phyloP scores from a whole-genome alignment of 2,329 filamentous ascomycete genomes.

The Fusarium pilosicola region DNA sequence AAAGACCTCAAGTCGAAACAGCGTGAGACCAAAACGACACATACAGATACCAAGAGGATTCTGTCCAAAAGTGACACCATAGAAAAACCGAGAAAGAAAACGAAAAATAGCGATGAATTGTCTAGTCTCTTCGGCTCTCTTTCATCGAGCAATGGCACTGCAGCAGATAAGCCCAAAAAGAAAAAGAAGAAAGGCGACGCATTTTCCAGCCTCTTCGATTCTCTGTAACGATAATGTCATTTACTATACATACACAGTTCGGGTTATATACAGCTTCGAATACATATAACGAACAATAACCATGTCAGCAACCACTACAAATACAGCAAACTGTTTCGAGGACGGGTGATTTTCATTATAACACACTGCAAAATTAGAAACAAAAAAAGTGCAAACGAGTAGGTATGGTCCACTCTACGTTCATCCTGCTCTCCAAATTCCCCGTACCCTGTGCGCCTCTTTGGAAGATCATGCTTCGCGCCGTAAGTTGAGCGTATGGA shows the following conservation, averaged over 20 bases:
- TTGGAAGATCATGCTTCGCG: constrained; percentile 35
- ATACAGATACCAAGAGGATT: constrained; percentile 32
- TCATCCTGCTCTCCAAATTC: constrained; percentile 39
- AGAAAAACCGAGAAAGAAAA: constrained; percentile 63
- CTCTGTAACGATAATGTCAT: constrained; percentile 50
- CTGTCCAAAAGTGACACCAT: constrained; percentile 49
- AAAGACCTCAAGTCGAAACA: background rate
- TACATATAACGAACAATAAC: background rate
- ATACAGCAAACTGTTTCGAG: background rate
- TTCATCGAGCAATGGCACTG: constrained; percentile 47
- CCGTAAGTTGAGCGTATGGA: constrained; percentile 29
- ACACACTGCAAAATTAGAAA: constrained; percentile 36
- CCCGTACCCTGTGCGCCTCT: constrained; percentile 45
- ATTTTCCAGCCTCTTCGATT: constrained; percentile 78
- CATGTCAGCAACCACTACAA: background rate
- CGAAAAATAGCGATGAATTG: constrained; percentile 70
- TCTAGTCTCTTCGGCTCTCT: constrained; percentile 64
- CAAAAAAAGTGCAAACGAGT: constrained; percentile 37
- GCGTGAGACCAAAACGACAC: constrained; percentile 7
- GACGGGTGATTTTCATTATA: constrained; percentile 43
- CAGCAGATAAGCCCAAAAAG: constrained; percentile 61
- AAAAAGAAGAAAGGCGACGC: constrained; percentile 63
- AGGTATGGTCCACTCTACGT: constrained; percentile 19
- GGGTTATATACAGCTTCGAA: background rate
- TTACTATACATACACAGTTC: background rate